phyloP scores from a whole-genome alignment of 129 eudicot species.

The Erigeron canadensis region DNA sequence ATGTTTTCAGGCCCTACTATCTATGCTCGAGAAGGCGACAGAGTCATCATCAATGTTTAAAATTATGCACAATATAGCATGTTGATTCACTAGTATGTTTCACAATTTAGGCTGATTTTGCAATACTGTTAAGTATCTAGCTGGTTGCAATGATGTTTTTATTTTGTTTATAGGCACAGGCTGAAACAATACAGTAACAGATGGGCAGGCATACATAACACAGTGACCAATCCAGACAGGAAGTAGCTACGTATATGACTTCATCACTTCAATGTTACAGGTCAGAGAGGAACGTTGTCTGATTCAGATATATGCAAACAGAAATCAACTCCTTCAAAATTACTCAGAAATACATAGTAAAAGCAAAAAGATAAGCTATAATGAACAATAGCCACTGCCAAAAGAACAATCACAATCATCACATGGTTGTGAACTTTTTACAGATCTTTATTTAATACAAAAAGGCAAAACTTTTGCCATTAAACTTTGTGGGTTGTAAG shows the following conservation, averaged over 20 bases:
- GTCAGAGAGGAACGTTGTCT: slow-evolving; percentile 50
- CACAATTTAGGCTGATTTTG: not conserved
- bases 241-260: slow-evolving; percentile 40
- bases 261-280: slow-evolving; percentile 34
- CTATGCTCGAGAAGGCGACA: slow-evolving; percentile 52
- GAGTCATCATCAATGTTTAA: slow-evolving; percentile 43
- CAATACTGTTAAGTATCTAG: not conserved
- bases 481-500: no score
- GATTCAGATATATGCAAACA: no score
- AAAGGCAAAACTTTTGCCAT: no score
- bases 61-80: slow-evolving; percentile 40
- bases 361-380: no score
- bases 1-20: slow-evolving; percentile 55
- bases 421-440: no score
- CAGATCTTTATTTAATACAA: no score
- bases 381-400: no score
- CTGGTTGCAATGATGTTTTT: not conserved
- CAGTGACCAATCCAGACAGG: slow-evolving; percentile 49
- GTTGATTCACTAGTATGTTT: slow-evolving; percentile 47
- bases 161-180: slow-evolving; percentile 37
- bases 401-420: no score
- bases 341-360: no score
- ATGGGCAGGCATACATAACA: slow-evolving; percentile 59
- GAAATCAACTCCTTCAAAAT: no score
- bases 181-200: slow-evolving; percentile 46